Base-by-base conservation (phyloP, 345 rosid species). In the Turritis glabra region DNA sequence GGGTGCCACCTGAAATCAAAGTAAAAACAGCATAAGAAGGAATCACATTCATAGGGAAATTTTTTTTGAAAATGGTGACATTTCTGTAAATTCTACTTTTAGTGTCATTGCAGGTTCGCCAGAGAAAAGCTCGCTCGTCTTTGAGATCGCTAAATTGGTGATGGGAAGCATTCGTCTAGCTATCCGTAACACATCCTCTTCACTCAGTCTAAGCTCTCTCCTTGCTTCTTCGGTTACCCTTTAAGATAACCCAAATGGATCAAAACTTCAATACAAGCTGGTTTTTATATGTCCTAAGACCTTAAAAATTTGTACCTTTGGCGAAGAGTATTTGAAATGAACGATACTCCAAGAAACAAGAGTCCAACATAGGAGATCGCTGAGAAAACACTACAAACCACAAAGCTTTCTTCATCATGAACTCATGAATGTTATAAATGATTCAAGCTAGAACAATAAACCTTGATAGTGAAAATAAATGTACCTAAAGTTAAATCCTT, bases 81-180 rank as follows among this genome's bases (percentile, higher is more conserved):
- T 5, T 6, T 47, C 40, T 14, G 35, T 2, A 22, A 54, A 37
- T 10, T 40, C 72, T 84, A 95, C 99, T 80, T 89, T 90, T 62
- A 95, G 93, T 73, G 99, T 95, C 90, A 78, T 91, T 30, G 88
- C 85, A 60, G 97, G 97, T 75, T 95, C 99, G 32, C 97, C 99
- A 4, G 99, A 95, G 89, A 95, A 95, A 51, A 95, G 85, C 79
- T 84, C 81, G 47, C 82, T 83, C 6, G 71, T 83, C 82, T 81
- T 87, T 29, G 82, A 87, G 76, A 90, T 89, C 7, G 81, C 91
- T 63, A 95, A 84, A 80, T 95, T 95, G 33, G 87, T 77, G 23
- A 85, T 79, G 21, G 97, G 99, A 77, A 92, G 97, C 44, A 90
- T 68, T 50, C 84, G 64, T 80, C 88, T 87, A 30, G 89, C 89